Base-by-base conservation (phyloP, 495 filamentous ascomycete genomes). In the Penicillium soppii region DNA sequence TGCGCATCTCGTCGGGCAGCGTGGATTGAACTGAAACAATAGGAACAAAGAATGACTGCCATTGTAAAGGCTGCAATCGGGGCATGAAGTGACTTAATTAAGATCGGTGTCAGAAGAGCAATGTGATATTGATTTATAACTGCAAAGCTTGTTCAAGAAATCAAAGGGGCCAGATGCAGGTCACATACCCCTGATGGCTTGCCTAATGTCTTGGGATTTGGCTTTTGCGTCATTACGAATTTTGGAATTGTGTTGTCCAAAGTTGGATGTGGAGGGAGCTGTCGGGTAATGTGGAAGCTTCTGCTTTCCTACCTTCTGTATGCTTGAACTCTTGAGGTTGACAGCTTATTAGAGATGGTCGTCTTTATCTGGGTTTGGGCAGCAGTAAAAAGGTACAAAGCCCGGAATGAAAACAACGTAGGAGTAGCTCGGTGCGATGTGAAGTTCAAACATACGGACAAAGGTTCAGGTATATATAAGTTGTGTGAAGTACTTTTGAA, bases 61-160 rank as follows among this genome's bases (percentile, higher is more conserved):
- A 80, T 77, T 9, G 74, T 74, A 52, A 79, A 73, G 13, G 76
- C 76, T 22, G 72, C 74, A 29, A 79, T 73, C 15, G 76, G 76
- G 7, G 75, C 74, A 50, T 73, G 72, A 29, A 76, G 40, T 7
- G 73, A 76, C 73, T 75, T 47, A 13, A 44, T 54, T 12, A 43
- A 38, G 7, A 32, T n/a, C 37, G 9, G 42, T 27, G 23, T 45
- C 40, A 44, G 47, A 52, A 36, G 21, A 46, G 12, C n/a, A 3
- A 13, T 12, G 20, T 29, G 3, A 30, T 21, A 15, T 33, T 23
- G 19, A 26, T 27, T 17, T n/a, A 19, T 19, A 44, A n/a, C 16
- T 10, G 26, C 19, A n/a, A 13, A 22, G 32, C 3, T 13, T 41
- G 35, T 42, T 6, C n/a, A 43, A 22, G 9, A 29, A 13, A 22